phyloP scores from a whole-genome alignment of 2,329 filamentous ascomycete genomes.

The Talaromyces sp. region DNA sequence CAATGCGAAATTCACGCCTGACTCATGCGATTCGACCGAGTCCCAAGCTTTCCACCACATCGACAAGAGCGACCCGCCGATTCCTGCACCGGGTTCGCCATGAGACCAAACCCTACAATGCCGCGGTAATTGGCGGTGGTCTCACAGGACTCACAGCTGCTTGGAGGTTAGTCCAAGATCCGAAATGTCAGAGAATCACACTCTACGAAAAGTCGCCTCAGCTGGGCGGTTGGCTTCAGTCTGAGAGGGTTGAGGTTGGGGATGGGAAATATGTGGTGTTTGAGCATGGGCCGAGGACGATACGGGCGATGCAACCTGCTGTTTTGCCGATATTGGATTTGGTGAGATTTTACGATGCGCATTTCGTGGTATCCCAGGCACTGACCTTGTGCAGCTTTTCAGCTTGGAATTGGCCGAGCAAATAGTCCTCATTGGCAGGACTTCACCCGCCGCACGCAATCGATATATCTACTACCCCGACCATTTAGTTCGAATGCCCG shows the following conservation, averaged over 20 bases:
- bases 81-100: constrained; percentile 22
- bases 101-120: constrained; percentile 35
- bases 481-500: constrained; percentile 66
- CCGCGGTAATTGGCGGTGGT: constrained; percentile 76
- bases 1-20: constrained; percentile 24
- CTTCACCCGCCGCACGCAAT: constrained; percentile 56
- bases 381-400: constrained; percentile 49
- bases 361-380: neutral
- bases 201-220: constrained; percentile 71
- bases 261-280: constrained; percentile 67
- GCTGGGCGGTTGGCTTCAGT: constrained; percentile 82
- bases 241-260: constrained; percentile 58
- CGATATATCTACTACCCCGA: constrained; percentile 89
- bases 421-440: constrained; percentile 54
- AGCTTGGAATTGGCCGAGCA: constrained; percentile 58
- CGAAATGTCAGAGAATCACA: constrained; percentile 70
- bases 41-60: constrained; percentile 8
- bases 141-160: constrained; percentile 78
- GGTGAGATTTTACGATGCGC: constrained; percentile 47
- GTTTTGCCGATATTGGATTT: constrained; percentile 68
- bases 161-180: constrained; percentile 69
- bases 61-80: constrained; percentile 19
- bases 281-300: constrained; percentile 78
- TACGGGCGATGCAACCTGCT: constrained; percentile 59
- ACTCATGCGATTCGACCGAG: constrained; percentile 26